Evolutionary conservation across 2,329 filamentous ascomycete genomes (phyloP).

Genomic region (Botrytis deweyae): DNA sequence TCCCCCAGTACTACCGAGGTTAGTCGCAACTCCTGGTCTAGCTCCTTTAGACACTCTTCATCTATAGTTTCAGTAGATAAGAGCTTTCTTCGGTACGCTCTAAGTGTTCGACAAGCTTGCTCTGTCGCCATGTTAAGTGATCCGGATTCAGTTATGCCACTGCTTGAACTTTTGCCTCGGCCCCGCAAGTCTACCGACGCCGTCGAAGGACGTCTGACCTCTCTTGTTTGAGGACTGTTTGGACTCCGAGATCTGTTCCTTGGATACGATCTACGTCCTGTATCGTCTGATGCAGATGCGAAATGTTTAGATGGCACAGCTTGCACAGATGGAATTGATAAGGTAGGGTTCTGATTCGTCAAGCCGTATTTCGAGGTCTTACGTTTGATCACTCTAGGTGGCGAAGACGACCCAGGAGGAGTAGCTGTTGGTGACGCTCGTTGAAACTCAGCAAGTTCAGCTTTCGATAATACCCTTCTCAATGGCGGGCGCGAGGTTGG

Average conservation of each 20-base stretch:
- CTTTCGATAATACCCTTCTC: slow-evolving; percentile 80
- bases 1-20: slow-evolving; percentile 57
- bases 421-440: slow-evolving; percentile 46
- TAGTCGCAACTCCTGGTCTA: slow-evolving; percentile 64
- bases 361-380: slow-evolving; percentile 54
- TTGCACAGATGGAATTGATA: slow-evolving; percentile 36
- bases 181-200: slow-evolving; percentile 49
- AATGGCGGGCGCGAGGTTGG: slow-evolving; percentile 68
- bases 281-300: slow-evolving; percentile 35
- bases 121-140: slow-evolving; percentile 63
- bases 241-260: slow-evolving; percentile 38
- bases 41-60: slow-evolving; percentile 57
- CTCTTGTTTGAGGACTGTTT: slow-evolving; percentile 28
- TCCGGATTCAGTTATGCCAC: slow-evolving; percentile 48
- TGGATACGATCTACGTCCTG: slow-evolving; percentile 26
- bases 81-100: slow-evolving; percentile 63
- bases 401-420: slow-evolving; percentile 51
- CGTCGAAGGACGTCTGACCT: slow-evolving; percentile 53
- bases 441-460: slow-evolving; percentile 80
- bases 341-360: slow-evolving; percentile 51
- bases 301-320: slow-evolving; percentile 33
- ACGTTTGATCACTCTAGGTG: slow-evolving; percentile 53
- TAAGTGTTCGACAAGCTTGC: slow-evolving; percentile 60
- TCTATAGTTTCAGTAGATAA: slow-evolving; percentile 55
- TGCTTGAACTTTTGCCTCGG: slow-evolving; percentile 49